Evolutionary conservation across 139 green algal species (phyloP).

Genomic region (Parachlorella kessleri): DNA sequence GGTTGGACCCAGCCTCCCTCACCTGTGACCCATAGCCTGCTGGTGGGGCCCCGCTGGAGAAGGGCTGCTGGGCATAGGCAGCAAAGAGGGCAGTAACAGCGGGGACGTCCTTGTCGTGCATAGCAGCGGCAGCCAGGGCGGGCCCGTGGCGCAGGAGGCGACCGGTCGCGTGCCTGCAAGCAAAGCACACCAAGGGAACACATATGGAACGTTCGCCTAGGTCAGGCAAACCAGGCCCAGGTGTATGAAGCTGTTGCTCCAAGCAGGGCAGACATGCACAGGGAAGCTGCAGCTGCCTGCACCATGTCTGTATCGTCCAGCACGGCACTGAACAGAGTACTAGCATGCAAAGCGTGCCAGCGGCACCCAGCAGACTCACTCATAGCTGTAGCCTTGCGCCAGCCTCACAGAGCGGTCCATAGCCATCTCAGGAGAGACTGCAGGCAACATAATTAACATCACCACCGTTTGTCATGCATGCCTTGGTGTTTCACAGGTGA

Average conservation of each 20-base stretch:
- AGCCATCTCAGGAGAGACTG: neutral
- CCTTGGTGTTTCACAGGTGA: neutral
- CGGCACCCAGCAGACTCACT: neutral
- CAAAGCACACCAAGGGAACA: neutral
- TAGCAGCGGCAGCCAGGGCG: conserved; percentile 6
- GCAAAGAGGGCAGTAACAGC: conserved; percentile 18
- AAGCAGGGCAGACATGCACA: neutral
- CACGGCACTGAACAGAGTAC: neutral
- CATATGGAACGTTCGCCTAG: neutral
- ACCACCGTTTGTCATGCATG: neutral
- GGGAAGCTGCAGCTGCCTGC: neutral
- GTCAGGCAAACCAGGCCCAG: neutral
- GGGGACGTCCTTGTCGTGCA: conserved; percentile 19
- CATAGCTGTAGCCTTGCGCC: conserved; percentile 6
- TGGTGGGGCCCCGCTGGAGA: neutral
- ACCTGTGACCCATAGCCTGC: neutral
- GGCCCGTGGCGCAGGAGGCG: conserved; percentile 16
- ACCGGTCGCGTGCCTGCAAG: conserved; percentile 24
- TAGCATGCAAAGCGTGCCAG: neutral
- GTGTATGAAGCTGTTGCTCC: neutral
- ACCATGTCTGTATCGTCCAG: neutral
- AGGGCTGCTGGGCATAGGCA: neutral
- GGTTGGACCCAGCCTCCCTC: no score
- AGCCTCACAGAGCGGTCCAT: neutral
- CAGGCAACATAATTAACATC: neutral